Evolutionary conservation across 1,284 basidiomycete species (phyloP).

Genomic region (Spongiforma sp.): DNA sequence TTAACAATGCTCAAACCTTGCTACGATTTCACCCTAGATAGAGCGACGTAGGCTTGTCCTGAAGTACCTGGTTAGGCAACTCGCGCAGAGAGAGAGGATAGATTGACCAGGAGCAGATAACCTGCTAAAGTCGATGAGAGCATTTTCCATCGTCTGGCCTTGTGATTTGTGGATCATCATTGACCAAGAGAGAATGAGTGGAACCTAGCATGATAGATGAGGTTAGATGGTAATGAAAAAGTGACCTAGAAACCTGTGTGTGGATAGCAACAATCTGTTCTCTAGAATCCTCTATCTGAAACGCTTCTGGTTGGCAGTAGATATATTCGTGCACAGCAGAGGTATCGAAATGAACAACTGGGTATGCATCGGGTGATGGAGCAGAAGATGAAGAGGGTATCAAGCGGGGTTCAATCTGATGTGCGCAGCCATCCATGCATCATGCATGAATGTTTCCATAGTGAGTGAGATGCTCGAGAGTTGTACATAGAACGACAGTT

Average conservation of each 20-base stretch:
- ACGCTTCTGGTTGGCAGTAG: neutral
- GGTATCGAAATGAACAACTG: neutral
- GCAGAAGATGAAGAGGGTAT: neutral
- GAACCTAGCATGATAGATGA: neutral
- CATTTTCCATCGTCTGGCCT: neutral
- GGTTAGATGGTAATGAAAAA: neutral
- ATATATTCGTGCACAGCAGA: neutral
- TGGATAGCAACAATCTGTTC: neutral
- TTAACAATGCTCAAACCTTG: no score
- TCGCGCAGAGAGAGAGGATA: no score
- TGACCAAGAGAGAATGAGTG: neutral
- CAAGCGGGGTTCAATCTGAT: neutral
- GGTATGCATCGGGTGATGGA: neutral
- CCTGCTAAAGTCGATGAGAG: no score
- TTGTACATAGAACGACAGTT: neutral
- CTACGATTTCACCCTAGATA: no score
- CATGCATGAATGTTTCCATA: neutral
- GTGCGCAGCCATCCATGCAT: neutral
- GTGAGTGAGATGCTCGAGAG: neutral
- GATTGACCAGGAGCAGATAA: neutral
- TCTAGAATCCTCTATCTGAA: neutral
- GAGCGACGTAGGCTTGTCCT: no score
- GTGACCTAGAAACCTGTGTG: neutral
- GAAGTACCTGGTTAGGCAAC: no score
- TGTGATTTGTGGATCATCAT: constrained; percentile 3